Evolutionary conservation across 2,329 filamentous ascomycete species (phyloP).

Genomic region (Hypoxylon sp.): DNA sequence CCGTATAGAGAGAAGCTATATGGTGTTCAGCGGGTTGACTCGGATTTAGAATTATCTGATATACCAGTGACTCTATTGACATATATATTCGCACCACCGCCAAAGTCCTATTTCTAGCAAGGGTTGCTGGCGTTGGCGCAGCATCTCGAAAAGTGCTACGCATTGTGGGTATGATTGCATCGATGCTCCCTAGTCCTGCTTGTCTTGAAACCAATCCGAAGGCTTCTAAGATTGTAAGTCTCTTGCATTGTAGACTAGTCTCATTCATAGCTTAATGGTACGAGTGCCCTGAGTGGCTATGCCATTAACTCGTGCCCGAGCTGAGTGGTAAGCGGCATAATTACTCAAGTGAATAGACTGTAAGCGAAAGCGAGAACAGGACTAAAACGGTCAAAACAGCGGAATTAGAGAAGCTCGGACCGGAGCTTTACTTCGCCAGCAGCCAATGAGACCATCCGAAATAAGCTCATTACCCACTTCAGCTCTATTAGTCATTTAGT

Average conservation of each 20-base stretch:
- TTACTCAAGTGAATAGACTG: not conserved
- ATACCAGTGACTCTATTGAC: not conserved
- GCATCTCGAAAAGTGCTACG: not conserved
- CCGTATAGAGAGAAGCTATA: not conserved
- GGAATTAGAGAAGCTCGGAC: constrained; percentile 1
- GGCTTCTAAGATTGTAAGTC: not conserved
- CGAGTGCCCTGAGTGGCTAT: not conserved
- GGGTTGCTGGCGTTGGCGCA: not conserved
- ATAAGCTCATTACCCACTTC: constrained; percentile 3
- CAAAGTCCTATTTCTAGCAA: not conserved
- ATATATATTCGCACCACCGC: constrained; percentile 19
- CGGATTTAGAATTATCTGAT: constrained; percentile 7
- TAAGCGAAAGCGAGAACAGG: constrained; percentile 27
- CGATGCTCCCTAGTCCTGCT: constrained; percentile 7
- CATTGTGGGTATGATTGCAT: constrained; percentile 15
- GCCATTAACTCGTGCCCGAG: not conserved
- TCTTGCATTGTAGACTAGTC: not conserved
- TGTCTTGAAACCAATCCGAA: constrained; percentile 13
- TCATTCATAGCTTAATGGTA: not conserved
- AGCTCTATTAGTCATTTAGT: not conserved
- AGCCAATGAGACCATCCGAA: constrained; percentile 6
- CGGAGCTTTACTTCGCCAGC: constrained; percentile 16
- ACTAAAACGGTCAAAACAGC: constrained; percentile 5
- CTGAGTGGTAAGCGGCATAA: not conserved
- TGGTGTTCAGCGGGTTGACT: not conserved